Evolutionary conservation across 768 basidiomycete species (phyloP), one percentile per base, ranked within the genome.

Genomic region (Boletus rubescentipes): DNA sequence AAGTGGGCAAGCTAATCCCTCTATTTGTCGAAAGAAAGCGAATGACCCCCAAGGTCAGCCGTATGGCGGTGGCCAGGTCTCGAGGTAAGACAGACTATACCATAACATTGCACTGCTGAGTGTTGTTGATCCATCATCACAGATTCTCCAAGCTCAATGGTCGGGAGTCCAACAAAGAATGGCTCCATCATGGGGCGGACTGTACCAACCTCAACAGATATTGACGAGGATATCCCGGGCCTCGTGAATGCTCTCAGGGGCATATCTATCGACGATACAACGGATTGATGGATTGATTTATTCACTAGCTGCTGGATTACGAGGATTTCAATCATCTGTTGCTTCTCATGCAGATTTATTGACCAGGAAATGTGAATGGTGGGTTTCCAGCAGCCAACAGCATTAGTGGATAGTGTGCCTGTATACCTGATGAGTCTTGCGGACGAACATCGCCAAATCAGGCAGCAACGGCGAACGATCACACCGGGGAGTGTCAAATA

Each of bases 1-100:
- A 77, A 63, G 73, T 69, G 41, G 87, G 88, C 8, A 76, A 68
- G 48, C 77, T 90, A 9, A 60, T 78, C 11, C 82, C 88, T 11
- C 71, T 83, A 20, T 89, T 89, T 66, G 61, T 66, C 18, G 71
- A 76, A 40, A 73, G 69, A 38, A 60, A 67, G 4, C 65, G 62
- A 47, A 72, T 50, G 58, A 67, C 69, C 9, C 69, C 75, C 5
- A 74, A 73, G 51, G 67, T 67, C 23, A 75, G 79, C 58, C 74
- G 73, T 40, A 72, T 78, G 68, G 80, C 79, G 6, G 70, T 78
- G 29, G 64, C 62, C 21, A 77, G 69, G 50, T 64, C 77, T 29
- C 77, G 74, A 73, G 82, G 85, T 81, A 54, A 37, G 20, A 53
- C 23, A 35, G 37, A 38, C 8, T 48, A 23, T 37, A 34, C 20